Evolutionary conservation across 2,329 filamentous ascomycete genomes (phyloP).

Genomic region (Beauveria scarabaeidicola): DNA sequence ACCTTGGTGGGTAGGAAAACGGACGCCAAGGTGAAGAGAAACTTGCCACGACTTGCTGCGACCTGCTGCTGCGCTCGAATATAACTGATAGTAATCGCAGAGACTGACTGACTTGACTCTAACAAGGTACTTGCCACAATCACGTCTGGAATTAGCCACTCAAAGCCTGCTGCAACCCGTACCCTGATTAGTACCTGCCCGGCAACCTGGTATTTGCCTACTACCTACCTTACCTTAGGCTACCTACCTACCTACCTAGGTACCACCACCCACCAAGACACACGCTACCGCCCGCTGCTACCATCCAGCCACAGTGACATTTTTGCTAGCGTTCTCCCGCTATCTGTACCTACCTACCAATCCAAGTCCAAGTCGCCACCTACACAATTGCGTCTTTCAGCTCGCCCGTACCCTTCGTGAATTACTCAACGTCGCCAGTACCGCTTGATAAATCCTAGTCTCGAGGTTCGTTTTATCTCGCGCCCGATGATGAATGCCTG

Average conservation of each 20-base stretch:
- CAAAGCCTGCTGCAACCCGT: neutral
- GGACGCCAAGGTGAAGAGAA: neutral
- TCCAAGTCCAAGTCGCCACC: neutral
- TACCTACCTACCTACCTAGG: too few relatives aligned
- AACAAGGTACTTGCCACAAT: neutral
- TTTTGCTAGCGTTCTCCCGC: neutral
- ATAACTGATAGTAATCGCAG: neutral
- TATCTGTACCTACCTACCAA: neutral
- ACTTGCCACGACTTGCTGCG: neutral
- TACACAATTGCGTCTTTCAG: slow-evolving; percentile 5
- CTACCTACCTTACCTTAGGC: too few relatives aligned
- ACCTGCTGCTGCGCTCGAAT: neutral
- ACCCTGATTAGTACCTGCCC: too few relatives aligned
- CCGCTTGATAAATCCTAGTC: neutral
- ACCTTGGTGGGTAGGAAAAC: too few relatives aligned
- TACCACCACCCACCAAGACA: neutral
- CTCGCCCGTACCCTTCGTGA: neutral
- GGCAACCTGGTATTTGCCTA: too few relatives aligned
- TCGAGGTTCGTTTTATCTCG: neutral
- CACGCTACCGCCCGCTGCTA: neutral
- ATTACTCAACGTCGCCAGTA: neutral
- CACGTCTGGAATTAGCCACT: neutral
- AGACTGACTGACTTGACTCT: neutral
- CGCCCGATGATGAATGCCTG: neutral
- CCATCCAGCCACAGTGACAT: neutral